phyloP scores from a whole-genome alignment of 2,329 filamentous ascomycete species.

The Thermoascus crustaceus region DNA sequence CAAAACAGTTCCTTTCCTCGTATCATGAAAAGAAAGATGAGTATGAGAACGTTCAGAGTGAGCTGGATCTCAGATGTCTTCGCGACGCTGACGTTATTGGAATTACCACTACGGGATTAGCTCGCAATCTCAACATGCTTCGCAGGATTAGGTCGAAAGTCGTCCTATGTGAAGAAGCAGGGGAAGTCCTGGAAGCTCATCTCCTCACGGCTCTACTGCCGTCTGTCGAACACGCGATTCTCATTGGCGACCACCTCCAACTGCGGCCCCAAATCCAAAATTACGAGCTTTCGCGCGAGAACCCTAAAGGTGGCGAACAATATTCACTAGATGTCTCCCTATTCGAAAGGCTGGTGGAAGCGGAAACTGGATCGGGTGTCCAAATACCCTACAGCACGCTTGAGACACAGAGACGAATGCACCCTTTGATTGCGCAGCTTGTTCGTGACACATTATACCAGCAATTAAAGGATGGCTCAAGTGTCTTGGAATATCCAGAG shows the following conservation, averaged over 20 bases:
- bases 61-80: slow-evolving; percentile 22
- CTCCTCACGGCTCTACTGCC: slow-evolving; percentile 34
- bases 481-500: slow-evolving; percentile 28
- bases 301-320: slow-evolving; percentile 20
- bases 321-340: slow-evolving; percentile 43
- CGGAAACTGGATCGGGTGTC: slow-evolving; percentile 9
- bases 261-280: slow-evolving; percentile 35
- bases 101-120: slow-evolving; percentile 46
- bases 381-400: slow-evolving; percentile 37
- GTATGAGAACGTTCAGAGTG: slow-evolving; percentile 14
- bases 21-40: slow-evolving; percentile 9
- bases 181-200: slow-evolving; percentile 36
- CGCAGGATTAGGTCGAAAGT: slow-evolving; percentile 36
- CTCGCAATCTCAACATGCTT: slow-evolving; percentile 38
- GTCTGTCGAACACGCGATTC: slow-evolving; percentile 34
- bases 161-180: slow-evolving; percentile 37
- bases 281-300: slow-evolving; percentile 28
- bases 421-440: slow-evolving; percentile 52
- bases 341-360: slow-evolving; percentile 44
- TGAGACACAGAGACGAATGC: slow-evolving; percentile 57
- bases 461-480: slow-evolving; percentile 43
- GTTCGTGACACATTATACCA: slow-evolving; percentile 53
- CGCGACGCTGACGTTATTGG: slow-evolving; percentile 43
- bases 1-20: slow-evolving; percentile 2
- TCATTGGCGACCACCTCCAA: slow-evolving; percentile 40